Base-by-base conservation (phyloP, 768 basidiomycete species). In the Tylopilus sp. region DNA sequence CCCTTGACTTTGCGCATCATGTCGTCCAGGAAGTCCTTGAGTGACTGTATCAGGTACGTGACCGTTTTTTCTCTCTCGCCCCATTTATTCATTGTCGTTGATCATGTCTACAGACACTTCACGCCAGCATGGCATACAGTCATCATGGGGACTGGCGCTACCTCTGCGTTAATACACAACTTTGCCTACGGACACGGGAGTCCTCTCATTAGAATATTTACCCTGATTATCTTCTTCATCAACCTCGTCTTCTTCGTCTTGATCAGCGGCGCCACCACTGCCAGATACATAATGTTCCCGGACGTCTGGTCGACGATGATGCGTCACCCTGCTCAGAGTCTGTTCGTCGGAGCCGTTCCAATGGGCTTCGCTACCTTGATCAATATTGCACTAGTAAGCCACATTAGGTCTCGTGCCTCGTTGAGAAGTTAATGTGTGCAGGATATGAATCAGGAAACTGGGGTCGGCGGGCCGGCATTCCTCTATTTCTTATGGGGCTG, bases 81-180 rank as follows among this genome's bases (percentile, higher is more conserved):
- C 31, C 46, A n/a, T n/a, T 45, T 6, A 4, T 10, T 25, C 13
- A 36, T 21, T 6, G 23, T 42, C 22, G 6, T 22, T 44, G 33
- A 63, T 33, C 9, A 8, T 15, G 28, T 20, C 22, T 18, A 8
- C 49, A 77, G 75, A 30, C 71, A 77, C 51, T 76, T 77, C 53
- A 76, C 75, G 6, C 75, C 74, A 33, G 70, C 73, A 51, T 78
- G 76, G 76, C 68, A 77, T 55, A 72, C 76, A 11, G 73, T 76
- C 17, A 66, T 73, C 25, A 78, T 78, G 76, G 76, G 76, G 47
- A 77, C 77, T 1, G 77, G 78, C 4, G 71, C 65, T 15, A 64
- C 68, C 22, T 71, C 72, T 12, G 60, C 71, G 43, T 62, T 78
- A 25, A 54, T 77, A 31, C 69, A 75, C 54, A 66, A 65, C 48